These are phyloP conservation scores for Sordaria brevicollis DNA, from an alignment of 495 filamentous ascomycete species.

Conservation along the genomic window DNA sequence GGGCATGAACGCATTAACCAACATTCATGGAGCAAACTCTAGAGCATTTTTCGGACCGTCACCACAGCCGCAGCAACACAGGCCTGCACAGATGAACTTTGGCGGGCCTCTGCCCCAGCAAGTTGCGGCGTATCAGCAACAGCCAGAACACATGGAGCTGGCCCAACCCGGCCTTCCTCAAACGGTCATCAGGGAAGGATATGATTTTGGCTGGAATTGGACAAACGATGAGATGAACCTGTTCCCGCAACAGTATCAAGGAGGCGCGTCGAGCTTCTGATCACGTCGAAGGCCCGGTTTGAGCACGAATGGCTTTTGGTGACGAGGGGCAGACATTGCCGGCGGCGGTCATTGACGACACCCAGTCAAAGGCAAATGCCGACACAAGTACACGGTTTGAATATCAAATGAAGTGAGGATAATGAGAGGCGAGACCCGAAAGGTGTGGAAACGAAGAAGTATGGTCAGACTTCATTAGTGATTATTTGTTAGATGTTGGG, in stretches of 20 bases:
- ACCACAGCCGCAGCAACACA: not conserved
- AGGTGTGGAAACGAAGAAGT: not conserved
- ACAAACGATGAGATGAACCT: not conserved
- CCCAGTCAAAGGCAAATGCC: not conserved
- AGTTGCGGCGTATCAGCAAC: not conserved
- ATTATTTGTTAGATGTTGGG: not conserved
- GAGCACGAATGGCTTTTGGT: not conserved
- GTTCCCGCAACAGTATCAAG: not conserved
- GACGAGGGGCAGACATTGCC: not conserved
- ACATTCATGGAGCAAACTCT: not conserved
- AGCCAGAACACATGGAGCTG: not conserved
- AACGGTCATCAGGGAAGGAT: not conserved
- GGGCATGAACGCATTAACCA: not conserved
- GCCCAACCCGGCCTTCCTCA: not conserved
- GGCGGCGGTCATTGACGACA: not conserved
- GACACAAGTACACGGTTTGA: not conserved
- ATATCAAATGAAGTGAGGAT: not conserved
- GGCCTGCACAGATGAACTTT: not conserved
- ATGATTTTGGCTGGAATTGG: not conserved
- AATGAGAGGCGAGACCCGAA: not conserved
- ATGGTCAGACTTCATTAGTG: not conserved
- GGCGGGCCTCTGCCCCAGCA: not conserved
- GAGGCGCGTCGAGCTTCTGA: not conserved
- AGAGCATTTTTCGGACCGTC: not conserved
- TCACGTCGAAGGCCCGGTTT: not conserved